phyloP scores from a whole-genome alignment of 1,139 yeast genomes.

The Pichia sp. region DNA sequence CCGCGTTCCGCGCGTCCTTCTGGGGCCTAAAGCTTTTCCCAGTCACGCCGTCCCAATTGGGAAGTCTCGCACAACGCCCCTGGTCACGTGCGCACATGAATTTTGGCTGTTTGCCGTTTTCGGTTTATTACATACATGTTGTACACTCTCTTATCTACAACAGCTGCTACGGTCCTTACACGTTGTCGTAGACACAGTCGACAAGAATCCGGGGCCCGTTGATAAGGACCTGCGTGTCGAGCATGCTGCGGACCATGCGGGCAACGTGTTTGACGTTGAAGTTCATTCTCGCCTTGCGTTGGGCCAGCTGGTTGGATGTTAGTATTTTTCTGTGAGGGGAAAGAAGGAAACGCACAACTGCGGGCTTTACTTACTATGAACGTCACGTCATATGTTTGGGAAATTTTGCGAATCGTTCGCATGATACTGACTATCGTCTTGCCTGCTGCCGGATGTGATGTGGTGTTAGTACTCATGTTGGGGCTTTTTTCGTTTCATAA shows the following conservation, averaged over 20 bases:
- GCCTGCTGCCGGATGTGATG: constrained; percentile 17
- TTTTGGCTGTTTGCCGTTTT: background rate
- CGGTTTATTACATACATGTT: too few species aligned
- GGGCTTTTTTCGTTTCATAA: background rate
- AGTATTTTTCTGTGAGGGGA: background rate
- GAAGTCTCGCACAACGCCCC: background rate
- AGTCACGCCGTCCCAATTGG: constrained; percentile 7
- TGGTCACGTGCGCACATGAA: constrained; percentile 8
- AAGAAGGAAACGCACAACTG: background rate
- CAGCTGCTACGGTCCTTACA: background rate
- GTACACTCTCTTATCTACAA: too few species aligned
- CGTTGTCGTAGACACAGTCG: background rate
- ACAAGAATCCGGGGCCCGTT: constrained; percentile 1
- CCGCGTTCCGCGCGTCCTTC: background rate
- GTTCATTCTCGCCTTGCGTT: constrained; percentile 4
- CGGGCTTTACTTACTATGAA: constrained; percentile 24
- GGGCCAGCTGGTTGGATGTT: constrained; percentile 3
- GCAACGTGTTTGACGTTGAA: constrained; percentile 2
- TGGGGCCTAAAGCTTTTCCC: background rate
- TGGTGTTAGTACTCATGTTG: constrained; percentile 8
- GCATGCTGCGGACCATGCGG: constrained; percentile 8
- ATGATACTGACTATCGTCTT: constrained; percentile 19
- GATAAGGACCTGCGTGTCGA: constrained; percentile 9
- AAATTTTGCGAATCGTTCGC: constrained; percentile 23
- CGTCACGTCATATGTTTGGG: constrained; percentile 20